Base-by-base conservation (phyloP, 139 green algal species). In the Coccomyxa sp. region DNA sequence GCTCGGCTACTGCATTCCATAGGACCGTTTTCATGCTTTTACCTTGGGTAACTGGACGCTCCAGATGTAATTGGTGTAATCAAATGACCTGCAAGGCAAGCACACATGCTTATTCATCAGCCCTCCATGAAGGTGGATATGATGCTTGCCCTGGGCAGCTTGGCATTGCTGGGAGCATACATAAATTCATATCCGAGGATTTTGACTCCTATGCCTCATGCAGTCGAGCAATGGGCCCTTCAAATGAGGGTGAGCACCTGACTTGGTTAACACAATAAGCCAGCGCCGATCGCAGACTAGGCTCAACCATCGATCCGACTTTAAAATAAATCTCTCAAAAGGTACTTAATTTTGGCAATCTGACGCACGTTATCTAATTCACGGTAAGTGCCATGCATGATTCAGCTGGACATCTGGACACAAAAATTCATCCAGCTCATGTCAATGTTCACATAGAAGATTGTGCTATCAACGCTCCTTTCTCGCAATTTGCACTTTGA, bases 1-100 rank as follows among this genome's bases (percentile, higher is more conserved):
- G 1, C 1, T 38, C 14, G 27, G 23, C 25, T 9, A 45, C 74
- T 38, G n/a, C 17, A 23, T 30, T 38, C 9, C 76, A 66, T 25
- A 4, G 0, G n/a, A n/a, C n/a, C 0, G 25, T 28, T 14, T 1
- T 18, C 11, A 25, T 63, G 58, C 0, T 74, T 58, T 45, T 74
- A 92, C 91, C 90, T 93, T 91, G 13, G 86, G 83, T 30, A 93
- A 83, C 82, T 93, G 87, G 13, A 86, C 80, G 15, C 89, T 76
- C 91, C 94, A 97, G 0, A 94, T 59, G 30, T 93, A 96, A 77
- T 93, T 95, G 0, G 92, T 89, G 59, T 92, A 89, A 67, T 97
- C 94, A 57, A 94, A 82, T 10, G 82, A 76, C 58, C 83, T 87
- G 80, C 32, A 30, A 1, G 59, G 28, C 31, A 68, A 58, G 74